phyloP scores from a whole-genome alignment of 495 filamentous ascomycete species.

The Aspergillus saccharolyticus region DNA sequence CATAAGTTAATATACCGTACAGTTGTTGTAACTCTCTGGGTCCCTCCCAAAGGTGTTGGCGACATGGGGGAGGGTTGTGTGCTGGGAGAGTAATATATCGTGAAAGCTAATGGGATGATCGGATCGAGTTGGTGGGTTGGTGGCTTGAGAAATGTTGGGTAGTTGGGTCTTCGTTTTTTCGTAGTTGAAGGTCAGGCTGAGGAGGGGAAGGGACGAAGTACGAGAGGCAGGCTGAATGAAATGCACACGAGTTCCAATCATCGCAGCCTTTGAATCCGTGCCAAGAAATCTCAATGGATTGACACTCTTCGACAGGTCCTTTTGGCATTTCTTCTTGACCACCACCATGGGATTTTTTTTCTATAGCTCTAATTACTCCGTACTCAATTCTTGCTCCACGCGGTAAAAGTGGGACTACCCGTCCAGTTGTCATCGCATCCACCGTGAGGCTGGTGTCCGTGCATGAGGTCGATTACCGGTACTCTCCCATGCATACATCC shows the following conservation, averaged over 20 bases:
- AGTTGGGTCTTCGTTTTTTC: too few relatives aligned
- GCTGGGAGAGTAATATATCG: background rate
- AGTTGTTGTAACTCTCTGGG: too few relatives aligned
- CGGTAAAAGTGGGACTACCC: background rate
- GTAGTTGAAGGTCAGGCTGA: too few relatives aligned
- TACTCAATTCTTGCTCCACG: background rate
- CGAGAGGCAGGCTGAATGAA: background rate
- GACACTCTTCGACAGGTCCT: too few relatives aligned
- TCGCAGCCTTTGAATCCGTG: too few relatives aligned
- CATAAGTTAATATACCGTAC: too few relatives aligned
- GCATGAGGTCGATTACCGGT: too few relatives aligned
- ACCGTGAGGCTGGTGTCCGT: background rate
- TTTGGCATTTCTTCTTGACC: too few relatives aligned
- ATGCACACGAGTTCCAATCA: too few relatives aligned
- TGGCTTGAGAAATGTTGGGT: background rate
- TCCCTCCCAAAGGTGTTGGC: constrained; percentile 32
- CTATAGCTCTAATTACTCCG: too few relatives aligned
- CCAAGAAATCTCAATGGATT: background rate
- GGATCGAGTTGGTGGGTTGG: too few relatives aligned
- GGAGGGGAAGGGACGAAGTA: background rate
- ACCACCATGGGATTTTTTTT: too few relatives aligned
- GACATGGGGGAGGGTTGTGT: background rate
- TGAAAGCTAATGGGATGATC: background rate
- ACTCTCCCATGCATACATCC: background rate
- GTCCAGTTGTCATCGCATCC: background rate